Percentiles rank a stretch among this genome's conserved stretches.
phyloP scores from a whole-genome alignment of 108 stramenopile species.

The Cyclotella baltica region DNA sequence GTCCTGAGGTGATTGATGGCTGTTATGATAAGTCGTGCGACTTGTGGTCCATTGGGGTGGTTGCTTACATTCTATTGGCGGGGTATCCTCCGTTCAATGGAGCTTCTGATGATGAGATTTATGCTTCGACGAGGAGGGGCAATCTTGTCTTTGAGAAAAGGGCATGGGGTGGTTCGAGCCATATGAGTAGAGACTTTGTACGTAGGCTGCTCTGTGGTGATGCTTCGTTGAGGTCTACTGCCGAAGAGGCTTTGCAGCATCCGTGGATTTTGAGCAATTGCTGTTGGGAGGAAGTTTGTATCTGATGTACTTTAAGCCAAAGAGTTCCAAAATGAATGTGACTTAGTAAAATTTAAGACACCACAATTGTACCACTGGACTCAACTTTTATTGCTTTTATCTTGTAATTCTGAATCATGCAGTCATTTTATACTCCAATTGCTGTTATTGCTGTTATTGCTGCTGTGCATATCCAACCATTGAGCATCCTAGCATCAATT shows the following conservation, averaged over 20 bases:
- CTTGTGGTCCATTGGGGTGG: conserved; percentile 86
- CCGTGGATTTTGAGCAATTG: conserved; percentile 29
- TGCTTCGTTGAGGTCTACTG: conserved; percentile 60
- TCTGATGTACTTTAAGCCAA: no score
- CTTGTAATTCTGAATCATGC: no score
- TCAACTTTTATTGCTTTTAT: no score
- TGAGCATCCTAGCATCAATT: no score
- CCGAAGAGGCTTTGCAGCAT: conserved; percentile 63
- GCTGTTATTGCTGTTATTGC: no score
- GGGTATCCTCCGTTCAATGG: conserved; percentile 95
- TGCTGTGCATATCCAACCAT: no score
- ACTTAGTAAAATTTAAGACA: no score
- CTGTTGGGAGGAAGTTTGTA: no score
- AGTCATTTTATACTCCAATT: no score
- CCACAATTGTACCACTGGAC: no score
- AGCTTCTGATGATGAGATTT: conserved; percentile 56
- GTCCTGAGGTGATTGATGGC: conserved; percentile 81
- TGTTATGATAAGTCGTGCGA: conserved; percentile 80
- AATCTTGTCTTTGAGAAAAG: conserved; percentile 71
- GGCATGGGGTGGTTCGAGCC: conserved; percentile 74
- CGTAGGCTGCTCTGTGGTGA: conserved; percentile 63
- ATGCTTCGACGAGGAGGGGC: conserved; percentile 50
- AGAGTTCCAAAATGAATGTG: no score
- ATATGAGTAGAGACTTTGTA: conserved; percentile 85
- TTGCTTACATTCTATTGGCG: conserved; percentile 88